phyloP scores from a whole-genome alignment of 2,329 filamentous ascomycete species.

The Fusarium coicis region DNA sequence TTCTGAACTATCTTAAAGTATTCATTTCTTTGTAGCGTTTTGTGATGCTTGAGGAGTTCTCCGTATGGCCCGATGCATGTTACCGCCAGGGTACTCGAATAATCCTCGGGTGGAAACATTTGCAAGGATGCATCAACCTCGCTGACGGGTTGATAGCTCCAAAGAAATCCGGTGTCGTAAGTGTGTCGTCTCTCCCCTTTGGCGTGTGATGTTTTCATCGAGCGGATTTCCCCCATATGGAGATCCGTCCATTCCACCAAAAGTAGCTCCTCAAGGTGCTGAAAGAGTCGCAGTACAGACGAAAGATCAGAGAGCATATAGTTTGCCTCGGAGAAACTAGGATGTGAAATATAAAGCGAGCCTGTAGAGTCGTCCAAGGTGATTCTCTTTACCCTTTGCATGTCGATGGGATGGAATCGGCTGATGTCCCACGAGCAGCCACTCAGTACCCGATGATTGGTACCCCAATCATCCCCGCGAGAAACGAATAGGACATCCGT shows the following conservation, averaged over 20 bases:
- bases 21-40: background rate
- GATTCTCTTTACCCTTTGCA: background rate
- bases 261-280: background rate
- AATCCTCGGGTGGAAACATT: fast-evolving
- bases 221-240: background rate
- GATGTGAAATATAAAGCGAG: background rate
- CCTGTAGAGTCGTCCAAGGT: background rate
- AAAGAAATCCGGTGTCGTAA: background rate
- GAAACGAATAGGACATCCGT: background rate
- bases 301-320: background rate
- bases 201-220: fast-evolving
- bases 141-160: background rate
- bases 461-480: background rate
- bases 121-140: background rate
- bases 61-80: background rate
- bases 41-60: background rate
- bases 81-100: fast-evolving
- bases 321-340: fast-evolving
- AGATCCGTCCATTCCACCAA: background rate
- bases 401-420: background rate
- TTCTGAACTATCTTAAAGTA: background rate
- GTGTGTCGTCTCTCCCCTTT: background rate
- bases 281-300: background rate
- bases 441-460: fast-evolving
- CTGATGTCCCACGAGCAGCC: background rate